Evolutionary conservation across 2,329 filamentous ascomycete genomes (phyloP), one percentile per base, ranked within the genome.

Genomic region (Capronia coronata): DNA sequence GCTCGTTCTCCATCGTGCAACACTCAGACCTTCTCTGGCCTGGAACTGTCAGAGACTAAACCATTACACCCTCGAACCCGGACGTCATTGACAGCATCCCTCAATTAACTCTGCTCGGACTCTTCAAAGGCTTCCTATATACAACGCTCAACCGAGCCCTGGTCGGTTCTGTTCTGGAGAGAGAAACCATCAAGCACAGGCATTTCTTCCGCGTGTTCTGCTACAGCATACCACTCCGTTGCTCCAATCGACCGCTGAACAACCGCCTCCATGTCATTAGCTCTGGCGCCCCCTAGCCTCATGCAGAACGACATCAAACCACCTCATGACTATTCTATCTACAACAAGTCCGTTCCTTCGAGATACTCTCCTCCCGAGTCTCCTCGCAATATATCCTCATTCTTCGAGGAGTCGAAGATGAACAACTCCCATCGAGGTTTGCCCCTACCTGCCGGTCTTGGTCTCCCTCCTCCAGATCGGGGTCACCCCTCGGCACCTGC

Each of bases 401-500:
- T 55, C 57, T 60, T 51, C 48, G 54, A 60, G 51, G 51, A 56
- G 50, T 75, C 70, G 54, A 66, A 67, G 61, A 87, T 87, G 83
- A 82, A 83, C 63, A 78, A 76, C 63, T 77, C 81, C 67, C 82
- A 83, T 68, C 79, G 83, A 68, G 80, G 79, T 61, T 71, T 87
- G 71, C 84, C 84, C 65, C 78, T 79, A 49, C 82, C 83, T 84
- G 77, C 49, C 41, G 44, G 46, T 43, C 52, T 60, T n/a, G 58
- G 43, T 48, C 48, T 61, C 13, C 57, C 57, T 11, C 55, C 57
- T 23, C 57, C 58, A 41, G 58, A 60, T 45, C 56, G 58, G 25
- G 52, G 51, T 7, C 54, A 52, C 22, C 50, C 58, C n/a, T 48
- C 49, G n/a, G 51, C 51, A 29, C 50, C 51, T 22, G 44, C 70